Percentiles rank a stretch among this genome's conserved stretches.
phyloP scores from a whole-genome alignment of 805 yeast genomes.

The Starmerella asiatica region DNA sequence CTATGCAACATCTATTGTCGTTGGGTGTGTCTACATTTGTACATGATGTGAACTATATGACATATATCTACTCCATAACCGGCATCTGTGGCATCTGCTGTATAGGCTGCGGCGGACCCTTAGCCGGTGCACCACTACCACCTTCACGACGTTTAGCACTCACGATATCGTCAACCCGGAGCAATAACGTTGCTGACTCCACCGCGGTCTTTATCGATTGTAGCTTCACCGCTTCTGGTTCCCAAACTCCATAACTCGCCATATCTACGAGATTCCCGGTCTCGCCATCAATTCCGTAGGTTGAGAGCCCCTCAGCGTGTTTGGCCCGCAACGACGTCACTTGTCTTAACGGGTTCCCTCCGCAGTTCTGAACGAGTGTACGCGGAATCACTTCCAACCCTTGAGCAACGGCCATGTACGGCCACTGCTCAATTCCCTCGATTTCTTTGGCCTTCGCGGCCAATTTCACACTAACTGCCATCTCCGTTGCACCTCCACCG shows the following conservation, averaged over 20 bases:
- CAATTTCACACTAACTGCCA: constrained; percentile 85
- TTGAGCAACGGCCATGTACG: constrained; percentile 96
- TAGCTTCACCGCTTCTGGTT: constrained; percentile 94
- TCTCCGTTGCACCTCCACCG: constrained; percentile 99
- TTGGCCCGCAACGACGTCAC: constrained; percentile 87
- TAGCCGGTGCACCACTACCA: constrained; percentile 8
- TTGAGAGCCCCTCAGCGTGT: constrained; percentile 78
- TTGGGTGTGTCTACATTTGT: no score
- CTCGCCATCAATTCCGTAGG: constrained; percentile 92
- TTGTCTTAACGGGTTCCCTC: constrained; percentile 86
- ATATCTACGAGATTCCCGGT: constrained; percentile 87
- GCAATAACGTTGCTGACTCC: constrained; percentile 85
- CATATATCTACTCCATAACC: constrained; percentile 3
- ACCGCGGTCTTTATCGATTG: constrained; percentile 96
- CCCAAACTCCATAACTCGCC: constrained; percentile 96
- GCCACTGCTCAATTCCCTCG: constrained; percentile 97
- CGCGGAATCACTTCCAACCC: constrained; percentile 98
- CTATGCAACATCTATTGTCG: no score
- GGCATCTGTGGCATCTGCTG: constrained; percentile 19
- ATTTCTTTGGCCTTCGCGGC: constrained; percentile 82
- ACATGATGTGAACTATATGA: background rate
- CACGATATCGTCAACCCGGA: constrained; percentile 95
- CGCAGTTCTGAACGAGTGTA: constrained; percentile 93
- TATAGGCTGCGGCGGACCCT: constrained; percentile 19
- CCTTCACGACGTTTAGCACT: constrained; percentile 67